phyloP scores from a whole-genome alignment of 1,284 basidiomycete species.

The Fomitopsis betulina region DNA sequence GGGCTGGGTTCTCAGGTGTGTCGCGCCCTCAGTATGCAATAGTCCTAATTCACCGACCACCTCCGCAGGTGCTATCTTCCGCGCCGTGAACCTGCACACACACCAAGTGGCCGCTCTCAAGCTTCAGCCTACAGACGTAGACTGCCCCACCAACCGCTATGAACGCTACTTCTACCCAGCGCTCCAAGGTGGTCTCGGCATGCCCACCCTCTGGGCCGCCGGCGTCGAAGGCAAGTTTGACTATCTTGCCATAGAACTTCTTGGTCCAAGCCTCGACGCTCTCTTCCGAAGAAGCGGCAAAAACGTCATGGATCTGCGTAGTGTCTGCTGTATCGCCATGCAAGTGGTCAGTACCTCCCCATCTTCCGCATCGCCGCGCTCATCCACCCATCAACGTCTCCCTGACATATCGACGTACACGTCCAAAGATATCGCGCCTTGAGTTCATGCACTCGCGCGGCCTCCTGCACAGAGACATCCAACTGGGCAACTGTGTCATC shows the following conservation, averaged over 20 bases:
- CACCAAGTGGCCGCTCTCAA: slow-evolving; percentile 64
- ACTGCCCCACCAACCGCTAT: slow-evolving; percentile 70
- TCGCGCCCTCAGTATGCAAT: too few species aligned
- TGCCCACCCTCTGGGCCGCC: slow-evolving; percentile 62
- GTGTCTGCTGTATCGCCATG: slow-evolving; percentile 67
- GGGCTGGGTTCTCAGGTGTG: slow-evolving; percentile 30
- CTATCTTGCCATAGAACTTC: slow-evolving; percentile 69
- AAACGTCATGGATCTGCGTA: slow-evolving; percentile 60
- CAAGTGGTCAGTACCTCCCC: slow-evolving; percentile 52
- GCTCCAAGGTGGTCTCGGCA: slow-evolving; percentile 66
- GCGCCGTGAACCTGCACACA: slow-evolving; percentile 52
- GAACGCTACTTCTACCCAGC: slow-evolving; percentile 66
- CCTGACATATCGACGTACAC: neutral
- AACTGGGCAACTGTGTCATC: slow-evolving; percentile 69
- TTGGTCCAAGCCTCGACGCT: slow-evolving; percentile 63
- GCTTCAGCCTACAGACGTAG: slow-evolving; percentile 58
- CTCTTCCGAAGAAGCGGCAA: slow-evolving; percentile 52
- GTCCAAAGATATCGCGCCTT: slow-evolving; percentile 54
- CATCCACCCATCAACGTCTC: neutral
- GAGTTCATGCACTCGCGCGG: slow-evolving; percentile 70
- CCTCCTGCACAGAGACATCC: slow-evolving; percentile 70
- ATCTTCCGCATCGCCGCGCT: neutral
- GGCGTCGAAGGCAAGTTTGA: slow-evolving; percentile 62
- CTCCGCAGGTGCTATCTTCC: slow-evolving; percentile 58
- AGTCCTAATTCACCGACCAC: neutral